Percentiles rank a stretch among this genome's conserved stretches.
Evolutionary conservation across 2,329 filamentous ascomycete species (phyloP).

Genomic region (Epichloe bromicola): DNA sequence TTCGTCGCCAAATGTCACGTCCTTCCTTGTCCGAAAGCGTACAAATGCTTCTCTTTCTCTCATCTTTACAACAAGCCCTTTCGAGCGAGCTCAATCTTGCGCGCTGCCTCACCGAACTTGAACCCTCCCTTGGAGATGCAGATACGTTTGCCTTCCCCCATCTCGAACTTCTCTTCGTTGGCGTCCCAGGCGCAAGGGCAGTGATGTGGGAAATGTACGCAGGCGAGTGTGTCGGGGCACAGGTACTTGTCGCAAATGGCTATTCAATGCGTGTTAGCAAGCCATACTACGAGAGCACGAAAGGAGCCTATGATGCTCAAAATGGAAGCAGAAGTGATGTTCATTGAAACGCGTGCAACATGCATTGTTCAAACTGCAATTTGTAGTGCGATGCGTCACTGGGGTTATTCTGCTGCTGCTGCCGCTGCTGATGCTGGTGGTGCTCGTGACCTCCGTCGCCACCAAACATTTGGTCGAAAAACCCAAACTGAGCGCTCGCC

Average conservation of each 20-base stretch:
- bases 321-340: neutral
- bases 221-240: constrained; percentile 86
- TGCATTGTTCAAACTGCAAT: constrained; percentile 55
- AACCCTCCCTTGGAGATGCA: constrained; percentile 68
- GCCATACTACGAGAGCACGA: no score
- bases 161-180: constrained; percentile 66
- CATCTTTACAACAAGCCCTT: constrained; percentile 49
- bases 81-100: constrained; percentile 68
- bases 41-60: neutral
- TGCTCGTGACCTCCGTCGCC: constrained; percentile 31
- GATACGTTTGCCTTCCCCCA: constrained; percentile 57
- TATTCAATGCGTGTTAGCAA: constrained; percentile 17
- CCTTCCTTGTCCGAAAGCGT: neutral
- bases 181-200: constrained; percentile 79
- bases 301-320: neutral
- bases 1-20: neutral
- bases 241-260: constrained; percentile 89
- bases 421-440: constrained; percentile 34
- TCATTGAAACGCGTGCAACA: constrained; percentile 8
- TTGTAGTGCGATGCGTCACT: constrained; percentile 77
- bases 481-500: constrained; percentile 69
- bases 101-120: constrained; percentile 54
- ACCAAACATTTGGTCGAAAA: constrained; percentile 97
- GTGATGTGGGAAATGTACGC: constrained; percentile 93
- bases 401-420: constrained; percentile 54